Conservation (phyloP, 306 rosid species). For the Inga laurina region DNA sequence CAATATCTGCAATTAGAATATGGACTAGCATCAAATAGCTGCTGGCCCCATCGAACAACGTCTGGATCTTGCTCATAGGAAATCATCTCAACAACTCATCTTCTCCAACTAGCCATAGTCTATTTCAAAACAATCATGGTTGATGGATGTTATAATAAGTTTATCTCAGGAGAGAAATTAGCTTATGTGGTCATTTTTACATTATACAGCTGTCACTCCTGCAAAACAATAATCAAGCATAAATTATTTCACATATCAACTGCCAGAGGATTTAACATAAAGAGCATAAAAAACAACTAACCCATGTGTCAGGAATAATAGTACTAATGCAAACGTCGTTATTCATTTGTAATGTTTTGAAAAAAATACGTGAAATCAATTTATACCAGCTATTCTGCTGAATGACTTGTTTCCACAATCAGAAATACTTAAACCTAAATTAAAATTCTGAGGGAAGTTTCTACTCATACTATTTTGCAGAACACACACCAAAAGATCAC, state of each 20-base stretch:
- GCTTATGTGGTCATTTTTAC: neutral
- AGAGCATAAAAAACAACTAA: neutral
- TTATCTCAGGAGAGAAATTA: neutral
- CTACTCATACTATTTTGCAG: neutral
- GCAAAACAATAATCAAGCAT: neutral
- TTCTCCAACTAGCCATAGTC: neutral
- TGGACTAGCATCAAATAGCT: slow-evolving; percentile 8
- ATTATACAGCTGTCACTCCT: neutral
- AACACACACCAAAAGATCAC: neutral
- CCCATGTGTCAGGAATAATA: neutral
- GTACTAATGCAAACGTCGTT: neutral
- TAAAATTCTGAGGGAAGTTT: neutral
- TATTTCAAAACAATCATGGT: neutral
- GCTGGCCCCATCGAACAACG: slow-evolving; percentile 10
- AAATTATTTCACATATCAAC: neutral
- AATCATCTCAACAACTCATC: slow-evolving; percentile 3
- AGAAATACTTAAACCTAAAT: neutral
- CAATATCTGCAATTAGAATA: slow-evolving; percentile 8
- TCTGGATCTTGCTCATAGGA: slow-evolving; percentile 17
- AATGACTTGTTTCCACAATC: neutral
- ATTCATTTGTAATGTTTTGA: neutral
- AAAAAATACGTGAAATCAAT: neutral
- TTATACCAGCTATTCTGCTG: neutral
- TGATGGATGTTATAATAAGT: neutral
- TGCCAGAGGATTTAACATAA: neutral